Conservation (phyloP, 192 early-diverging fungal genomes). For the Oehlia diaphana region DNA sequence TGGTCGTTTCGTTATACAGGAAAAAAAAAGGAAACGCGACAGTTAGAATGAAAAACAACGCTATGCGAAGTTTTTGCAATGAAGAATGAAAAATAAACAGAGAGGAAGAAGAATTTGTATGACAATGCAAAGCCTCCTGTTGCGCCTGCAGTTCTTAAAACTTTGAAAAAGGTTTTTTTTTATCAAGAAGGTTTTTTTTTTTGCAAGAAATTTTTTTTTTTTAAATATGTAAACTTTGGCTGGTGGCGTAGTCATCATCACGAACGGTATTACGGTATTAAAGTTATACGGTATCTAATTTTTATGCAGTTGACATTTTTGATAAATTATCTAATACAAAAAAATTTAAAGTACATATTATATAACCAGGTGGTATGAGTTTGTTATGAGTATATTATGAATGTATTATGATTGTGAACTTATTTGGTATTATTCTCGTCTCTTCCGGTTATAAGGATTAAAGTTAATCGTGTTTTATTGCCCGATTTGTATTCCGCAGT, state of each 20-base stretch:
- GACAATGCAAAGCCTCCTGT: constrained; percentile 26
- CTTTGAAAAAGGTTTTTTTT: constrained; percentile 4
- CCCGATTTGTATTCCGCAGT: constrained; percentile 9
- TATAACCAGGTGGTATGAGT: constrained; percentile 4
- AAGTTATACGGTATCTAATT: not conserved
- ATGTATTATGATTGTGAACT: constrained; percentile 14
- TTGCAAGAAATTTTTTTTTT: constrained; percentile 3
- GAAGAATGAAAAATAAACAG: constrained; percentile 3
- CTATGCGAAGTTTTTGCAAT: not conserved
- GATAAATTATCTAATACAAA: too few relatives aligned
- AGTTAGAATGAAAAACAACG: not conserved
- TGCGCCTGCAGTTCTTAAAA: constrained; percentile 19
- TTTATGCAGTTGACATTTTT: not conserved
- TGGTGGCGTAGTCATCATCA: constrained; percentile 10
- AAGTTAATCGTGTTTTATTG: constrained; percentile 18
- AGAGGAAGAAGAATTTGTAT: constrained; percentile 14
- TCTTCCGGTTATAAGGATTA: constrained; percentile 1
- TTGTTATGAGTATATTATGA: not conserved
- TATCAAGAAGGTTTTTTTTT: not conserved
- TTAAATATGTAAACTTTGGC: not conserved
- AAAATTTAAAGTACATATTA: not conserved
- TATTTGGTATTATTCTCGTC: constrained; percentile 24
- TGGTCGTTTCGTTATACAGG: not conserved
- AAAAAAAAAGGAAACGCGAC: constrained; percentile 1
- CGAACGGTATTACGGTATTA: constrained; percentile 25